These are phyloP conservation scores for Tolypocladium endophyticum DNA, from an alignment of 2,329 filamentous ascomycete genomes.

Conservation along the genomic window DNA sequence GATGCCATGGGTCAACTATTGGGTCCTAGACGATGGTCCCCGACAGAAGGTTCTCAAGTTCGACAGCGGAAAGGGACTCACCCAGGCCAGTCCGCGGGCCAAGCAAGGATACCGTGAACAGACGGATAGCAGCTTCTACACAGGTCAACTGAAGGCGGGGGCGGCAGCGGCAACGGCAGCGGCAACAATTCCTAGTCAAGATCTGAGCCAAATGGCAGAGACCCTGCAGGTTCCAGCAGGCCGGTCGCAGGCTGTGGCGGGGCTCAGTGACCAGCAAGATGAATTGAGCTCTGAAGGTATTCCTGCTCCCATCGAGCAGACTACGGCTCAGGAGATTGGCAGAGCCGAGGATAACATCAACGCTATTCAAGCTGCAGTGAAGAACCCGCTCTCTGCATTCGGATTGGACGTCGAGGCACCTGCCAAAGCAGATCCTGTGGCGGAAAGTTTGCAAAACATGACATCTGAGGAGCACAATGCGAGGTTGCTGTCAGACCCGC, in stretches of 20 bases:
- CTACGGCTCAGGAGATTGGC: background rate
- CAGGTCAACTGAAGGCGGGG: constrained; percentile 49
- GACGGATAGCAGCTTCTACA: constrained; percentile 74
- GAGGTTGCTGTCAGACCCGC: constrained; percentile 70
- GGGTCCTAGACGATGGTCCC: constrained; percentile 74
- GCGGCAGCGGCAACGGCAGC: constrained; percentile 12
- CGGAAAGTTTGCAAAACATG: constrained; percentile 44
- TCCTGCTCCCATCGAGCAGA: background rate
- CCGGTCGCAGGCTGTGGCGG: background rate
- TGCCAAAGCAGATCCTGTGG: background rate
- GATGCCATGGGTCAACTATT: constrained; percentile 77
- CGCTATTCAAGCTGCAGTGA: background rate
- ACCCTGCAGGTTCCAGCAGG: constrained; percentile 12
- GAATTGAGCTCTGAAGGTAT: background rate
- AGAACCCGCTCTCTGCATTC: background rate
- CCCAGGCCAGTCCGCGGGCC: constrained; percentile 48
- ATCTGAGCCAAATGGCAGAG: constrained; percentile 16
- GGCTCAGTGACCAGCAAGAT: background rate
- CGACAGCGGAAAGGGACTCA: constrained; percentile 51
- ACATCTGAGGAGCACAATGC: constrained; percentile 93
- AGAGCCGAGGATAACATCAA: background rate
- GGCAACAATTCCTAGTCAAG: constrained; percentile 15
- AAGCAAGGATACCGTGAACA: constrained; percentile 67
- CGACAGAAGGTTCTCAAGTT: constrained; percentile 67
- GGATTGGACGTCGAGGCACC: background rate